phyloP scores from a whole-genome alignment of 176 grass and related monocot genomes.

The Phoenix roebelenii region DNA sequence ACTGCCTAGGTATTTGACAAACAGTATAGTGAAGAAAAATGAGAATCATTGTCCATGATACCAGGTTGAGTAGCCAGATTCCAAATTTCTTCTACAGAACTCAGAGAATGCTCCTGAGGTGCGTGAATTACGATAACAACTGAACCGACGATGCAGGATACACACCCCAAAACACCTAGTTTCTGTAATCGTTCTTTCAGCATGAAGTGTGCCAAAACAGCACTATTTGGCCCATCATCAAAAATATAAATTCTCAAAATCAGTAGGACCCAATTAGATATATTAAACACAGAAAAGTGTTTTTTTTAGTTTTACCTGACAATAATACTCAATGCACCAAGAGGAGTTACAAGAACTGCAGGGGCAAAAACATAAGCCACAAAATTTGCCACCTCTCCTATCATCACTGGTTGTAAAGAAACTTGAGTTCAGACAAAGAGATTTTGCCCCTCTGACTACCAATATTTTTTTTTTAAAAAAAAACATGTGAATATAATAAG shows the following conservation, averaged over 20 bases:
- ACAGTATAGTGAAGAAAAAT: not conserved
- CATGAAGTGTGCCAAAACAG: constrained; percentile 76
- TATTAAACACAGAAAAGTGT: not conserved
- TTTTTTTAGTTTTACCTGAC: constrained; percentile 43
- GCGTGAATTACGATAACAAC: constrained; percentile 87
- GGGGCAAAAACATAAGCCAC: constrained; percentile 86
- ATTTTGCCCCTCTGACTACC: not conserved
- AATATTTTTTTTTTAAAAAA: too few species aligned
- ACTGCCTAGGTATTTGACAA: too few species aligned
- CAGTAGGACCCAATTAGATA: not conserved
- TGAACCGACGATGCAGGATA: constrained; percentile 88
- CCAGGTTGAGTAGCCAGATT: constrained; percentile 84
- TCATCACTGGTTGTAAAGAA: constrained; percentile 52
- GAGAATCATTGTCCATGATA: constrained; percentile 2
- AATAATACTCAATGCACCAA: constrained; percentile 91
- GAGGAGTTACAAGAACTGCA: constrained; percentile 81
- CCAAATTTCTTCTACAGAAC: constrained; percentile 82
- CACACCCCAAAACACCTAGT: constrained; percentile 73
- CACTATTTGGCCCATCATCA: constrained; percentile 21
- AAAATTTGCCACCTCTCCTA: constrained; percentile 86
- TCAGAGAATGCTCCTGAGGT: constrained; percentile 61
- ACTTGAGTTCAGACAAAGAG: not conserved
- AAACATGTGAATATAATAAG: too few species aligned
- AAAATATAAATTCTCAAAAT: not conserved
- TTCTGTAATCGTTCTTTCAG: constrained; percentile 71